Percentiles rank a stretch among this genome's conserved stretches.
Evolutionary conservation across 192 early-diverging fungal species (phyloP).

Genomic region (Powellomyces hirtus): DNA sequence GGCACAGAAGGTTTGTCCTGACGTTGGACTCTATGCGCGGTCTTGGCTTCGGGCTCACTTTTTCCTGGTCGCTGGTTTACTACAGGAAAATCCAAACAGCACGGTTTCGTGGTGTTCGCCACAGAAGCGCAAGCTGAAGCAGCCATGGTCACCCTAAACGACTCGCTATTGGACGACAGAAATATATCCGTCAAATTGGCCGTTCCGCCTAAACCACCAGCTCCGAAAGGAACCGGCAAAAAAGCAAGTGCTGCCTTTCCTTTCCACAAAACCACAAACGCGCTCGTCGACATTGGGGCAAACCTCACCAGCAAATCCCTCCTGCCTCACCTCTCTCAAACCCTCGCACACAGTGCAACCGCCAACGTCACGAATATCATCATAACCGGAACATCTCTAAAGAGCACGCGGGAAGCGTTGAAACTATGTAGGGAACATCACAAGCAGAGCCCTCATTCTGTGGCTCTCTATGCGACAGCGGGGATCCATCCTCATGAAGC

Average conservation of each 20-base stretch:
- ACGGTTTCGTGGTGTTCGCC: conserved; percentile 6
- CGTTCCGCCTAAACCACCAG: background rate
- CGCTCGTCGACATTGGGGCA: conserved; percentile 39
- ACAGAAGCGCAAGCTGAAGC: background rate
- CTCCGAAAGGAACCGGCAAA: background rate
- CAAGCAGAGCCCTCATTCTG: background rate
- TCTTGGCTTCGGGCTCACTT: no score
- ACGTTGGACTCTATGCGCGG: no score
- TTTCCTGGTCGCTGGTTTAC: no score
- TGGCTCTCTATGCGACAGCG: conserved; percentile 20
- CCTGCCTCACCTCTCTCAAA: background rate
- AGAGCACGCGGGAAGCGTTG: background rate
- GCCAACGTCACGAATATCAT: conserved; percentile 29
- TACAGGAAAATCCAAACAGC: background rate
- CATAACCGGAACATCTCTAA: conserved; percentile 34
- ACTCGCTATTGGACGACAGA: background rate
- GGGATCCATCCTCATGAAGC: conserved; percentile 43
- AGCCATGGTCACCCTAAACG: background rate
- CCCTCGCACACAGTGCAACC: conserved; percentile 6
- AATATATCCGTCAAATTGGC: background rate
- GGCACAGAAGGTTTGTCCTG: no score
- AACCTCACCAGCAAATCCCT: conserved; percentile 28
- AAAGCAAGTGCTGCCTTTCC: background rate
- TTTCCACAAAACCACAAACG: background rate
- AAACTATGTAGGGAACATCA: background rate